These are phyloP conservation scores for Collybia nuda DNA, from an alignment of 768 basidiomycete species.

Conservation along the genomic window DNA sequence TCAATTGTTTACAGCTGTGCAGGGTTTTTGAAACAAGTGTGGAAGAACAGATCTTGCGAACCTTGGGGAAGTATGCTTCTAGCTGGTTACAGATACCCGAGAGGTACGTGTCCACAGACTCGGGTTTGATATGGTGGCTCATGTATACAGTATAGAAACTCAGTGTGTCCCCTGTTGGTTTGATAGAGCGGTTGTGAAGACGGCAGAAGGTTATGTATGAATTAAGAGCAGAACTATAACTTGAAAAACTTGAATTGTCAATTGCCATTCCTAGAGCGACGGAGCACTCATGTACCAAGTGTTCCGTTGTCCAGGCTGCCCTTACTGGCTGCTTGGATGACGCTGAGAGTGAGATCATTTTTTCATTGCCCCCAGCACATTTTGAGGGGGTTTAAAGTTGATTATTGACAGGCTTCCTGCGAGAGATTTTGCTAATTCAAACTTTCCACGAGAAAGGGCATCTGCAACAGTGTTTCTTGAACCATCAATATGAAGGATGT, in stretches of 20 bases:
- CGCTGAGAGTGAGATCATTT: neutral
- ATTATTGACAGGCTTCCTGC: neutral
- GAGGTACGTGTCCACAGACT: conserved; percentile 32
- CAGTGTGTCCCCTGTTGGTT: conserved; percentile 34
- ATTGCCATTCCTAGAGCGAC: conserved; percentile 9
- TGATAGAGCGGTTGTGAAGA: conserved; percentile 26
- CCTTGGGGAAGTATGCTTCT: conserved; percentile 20
- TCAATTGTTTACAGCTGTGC: neutral
- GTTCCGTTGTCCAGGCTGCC: neutral
- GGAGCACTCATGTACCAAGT: neutral
- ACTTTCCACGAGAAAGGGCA: conserved; percentile 13
- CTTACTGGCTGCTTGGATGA: neutral
- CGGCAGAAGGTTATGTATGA: conserved; percentile 34
- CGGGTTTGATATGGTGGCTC: conserved; percentile 31
- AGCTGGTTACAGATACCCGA: conserved; percentile 34
- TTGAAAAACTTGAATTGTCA: conserved; percentile 13
- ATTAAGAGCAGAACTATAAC: conserved; percentile 32
- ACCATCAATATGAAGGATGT: conserved; percentile 15
- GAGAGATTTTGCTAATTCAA: neutral
- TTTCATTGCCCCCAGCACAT: neutral
- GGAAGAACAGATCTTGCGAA: conserved; percentile 3
- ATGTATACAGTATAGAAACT: conserved; percentile 32
- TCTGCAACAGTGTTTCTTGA: conserved; percentile 17
- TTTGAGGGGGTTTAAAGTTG: conserved; percentile 21
- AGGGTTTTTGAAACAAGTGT: conserved; percentile 15